These are phyloP conservation scores for Lasiodiplodia citricola DNA, from an alignment of 2,329 filamentous ascomycete species.

Conservation along the genomic window DNA sequence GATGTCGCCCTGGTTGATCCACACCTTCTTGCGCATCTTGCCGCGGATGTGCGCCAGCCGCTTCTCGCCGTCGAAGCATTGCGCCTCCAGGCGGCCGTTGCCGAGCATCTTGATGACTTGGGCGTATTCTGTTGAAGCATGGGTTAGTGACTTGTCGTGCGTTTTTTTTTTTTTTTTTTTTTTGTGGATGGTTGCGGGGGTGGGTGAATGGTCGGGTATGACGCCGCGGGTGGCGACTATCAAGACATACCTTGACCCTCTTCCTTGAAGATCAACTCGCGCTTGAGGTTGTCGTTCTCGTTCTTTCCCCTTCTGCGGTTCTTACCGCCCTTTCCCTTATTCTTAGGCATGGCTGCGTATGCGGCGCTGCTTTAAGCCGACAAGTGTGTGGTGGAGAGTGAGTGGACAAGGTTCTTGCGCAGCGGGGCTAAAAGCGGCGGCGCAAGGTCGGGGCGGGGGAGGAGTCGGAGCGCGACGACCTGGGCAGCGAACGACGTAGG, in stretches of 20 bases:
- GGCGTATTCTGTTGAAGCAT: constrained; percentile 64
- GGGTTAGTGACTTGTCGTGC: no score
- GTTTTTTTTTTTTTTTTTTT: neutral
- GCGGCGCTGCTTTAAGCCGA: no score
- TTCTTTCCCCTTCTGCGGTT: constrained; percentile 98
- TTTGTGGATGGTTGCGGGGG: no score
- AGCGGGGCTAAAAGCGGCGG: neutral
- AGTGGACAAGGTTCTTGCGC: neutral
- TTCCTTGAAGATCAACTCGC: constrained; percentile 98
- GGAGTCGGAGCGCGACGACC: neutral
- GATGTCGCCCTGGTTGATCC: constrained; percentile 98
- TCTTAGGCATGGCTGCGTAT: constrained; percentile 22
- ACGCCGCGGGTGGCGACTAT: neutral
- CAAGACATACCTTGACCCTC: constrained; percentile 71
- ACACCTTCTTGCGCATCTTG: constrained; percentile 99
- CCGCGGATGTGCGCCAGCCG: constrained; percentile 85
- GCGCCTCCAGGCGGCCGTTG: constrained; percentile 89
- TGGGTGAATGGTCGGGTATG: no score
- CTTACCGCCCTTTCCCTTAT: constrained; percentile 80
- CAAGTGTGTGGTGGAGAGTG: neutral
- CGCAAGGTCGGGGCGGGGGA: neutral
- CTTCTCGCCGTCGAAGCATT: constrained; percentile 94
- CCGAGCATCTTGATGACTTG: constrained; percentile 95
- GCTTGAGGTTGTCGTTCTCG: constrained; percentile 95
- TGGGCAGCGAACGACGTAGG: neutral